Percentiles rank a stretch among this genome's conserved stretches.
Conservation (phyloP, 106 monocot species). For the Agapanthus africanus region DNA sequence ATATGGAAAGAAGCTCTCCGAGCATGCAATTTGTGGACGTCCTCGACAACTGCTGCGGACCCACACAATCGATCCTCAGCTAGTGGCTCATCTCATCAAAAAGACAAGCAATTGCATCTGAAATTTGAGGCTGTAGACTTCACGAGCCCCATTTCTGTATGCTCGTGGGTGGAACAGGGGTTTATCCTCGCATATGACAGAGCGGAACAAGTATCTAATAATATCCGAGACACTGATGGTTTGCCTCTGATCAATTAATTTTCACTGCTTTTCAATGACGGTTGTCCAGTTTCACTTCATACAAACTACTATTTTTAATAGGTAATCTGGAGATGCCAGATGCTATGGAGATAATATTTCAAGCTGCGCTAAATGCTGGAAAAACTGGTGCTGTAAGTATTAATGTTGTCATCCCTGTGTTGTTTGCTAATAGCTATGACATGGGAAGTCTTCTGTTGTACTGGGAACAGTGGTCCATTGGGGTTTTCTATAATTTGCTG, state of each 20-base stretch:
- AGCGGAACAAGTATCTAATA: constrained; percentile 31
- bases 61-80: background rate
- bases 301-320: no score
- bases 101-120: background rate
- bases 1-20: constrained; percentile 38
- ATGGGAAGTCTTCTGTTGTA: no score
- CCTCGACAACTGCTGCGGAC: constrained; percentile 4
- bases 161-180: constrained; percentile 23
- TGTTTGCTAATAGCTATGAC: no score
- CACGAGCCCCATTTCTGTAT: constrained; percentile 15
- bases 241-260: constrained; percentile 8
- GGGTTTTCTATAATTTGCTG: no score
- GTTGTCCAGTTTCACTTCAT: no score
- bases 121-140: constrained; percentile 17
- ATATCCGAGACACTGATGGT: constrained; percentile 21
- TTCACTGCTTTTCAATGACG: no score
- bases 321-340: constrained; percentile 35
- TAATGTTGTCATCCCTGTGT: no score
- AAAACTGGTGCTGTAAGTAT: constrained; percentile 37
- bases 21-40: constrained; percentile 18
- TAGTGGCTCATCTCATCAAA: background rate
- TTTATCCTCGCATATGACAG: constrained; percentile 34
- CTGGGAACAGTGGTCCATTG: no score
- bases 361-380: constrained; percentile 26
- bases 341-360: constrained; percentile 38